phyloP scores from a whole-genome alignment of 768 basidiomycete species.

The Clitopilus hobsonii region DNA sequence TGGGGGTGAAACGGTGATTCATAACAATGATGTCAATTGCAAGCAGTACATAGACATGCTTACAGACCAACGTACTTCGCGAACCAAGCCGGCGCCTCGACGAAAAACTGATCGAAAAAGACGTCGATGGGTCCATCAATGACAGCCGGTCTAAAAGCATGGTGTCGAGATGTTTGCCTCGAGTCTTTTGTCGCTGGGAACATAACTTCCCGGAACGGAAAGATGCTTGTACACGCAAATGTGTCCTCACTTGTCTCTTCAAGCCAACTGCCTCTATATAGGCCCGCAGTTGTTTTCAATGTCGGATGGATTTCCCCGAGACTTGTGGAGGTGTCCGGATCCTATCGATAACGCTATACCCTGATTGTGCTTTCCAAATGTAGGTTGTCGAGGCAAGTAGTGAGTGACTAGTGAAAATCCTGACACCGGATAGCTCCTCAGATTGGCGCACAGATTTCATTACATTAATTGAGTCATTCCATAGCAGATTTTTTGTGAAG shows the following conservation, averaged over 20 bases:
- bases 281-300: background rate
- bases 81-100: background rate
- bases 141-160: background rate
- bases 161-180: background rate
- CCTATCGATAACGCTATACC: background rate
- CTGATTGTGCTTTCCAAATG: background rate
- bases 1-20: background rate
- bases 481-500: background rate
- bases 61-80: background rate
- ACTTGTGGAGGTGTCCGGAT: conserved; percentile 1
- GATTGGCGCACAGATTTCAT: background rate
- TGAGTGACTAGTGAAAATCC: background rate
- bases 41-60: background rate
- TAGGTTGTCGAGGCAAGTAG: background rate
- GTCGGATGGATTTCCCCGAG: background rate
- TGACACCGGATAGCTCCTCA: background rate
- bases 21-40: background rate
- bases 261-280: background rate
- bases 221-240: background rate
- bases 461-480: background rate
- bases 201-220: background rate
- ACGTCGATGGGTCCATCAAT: background rate
- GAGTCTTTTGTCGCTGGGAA: background rate
- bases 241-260: background rate
- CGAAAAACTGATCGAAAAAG: background rate